phyloP scores from a whole-genome alignment of 352 stramenopile species.

The Pythium apleroticum region DNA sequence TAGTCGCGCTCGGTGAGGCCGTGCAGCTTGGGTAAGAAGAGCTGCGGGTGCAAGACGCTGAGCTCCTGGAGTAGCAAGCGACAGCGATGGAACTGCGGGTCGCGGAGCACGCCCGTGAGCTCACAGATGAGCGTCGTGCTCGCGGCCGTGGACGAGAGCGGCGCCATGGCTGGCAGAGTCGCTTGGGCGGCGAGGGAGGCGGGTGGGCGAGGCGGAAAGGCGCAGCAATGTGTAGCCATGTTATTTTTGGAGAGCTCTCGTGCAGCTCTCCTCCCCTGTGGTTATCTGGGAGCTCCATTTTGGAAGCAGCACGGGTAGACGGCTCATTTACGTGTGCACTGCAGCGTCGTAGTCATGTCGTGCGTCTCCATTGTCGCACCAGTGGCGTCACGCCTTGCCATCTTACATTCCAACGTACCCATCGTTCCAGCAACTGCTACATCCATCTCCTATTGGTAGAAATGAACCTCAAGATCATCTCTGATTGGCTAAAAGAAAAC shows the following conservation, averaged over 20 bases:
- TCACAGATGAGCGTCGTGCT: slow-evolving; percentile 37
- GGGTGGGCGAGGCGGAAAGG: neutral
- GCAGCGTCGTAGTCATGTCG: too few relatives aligned
- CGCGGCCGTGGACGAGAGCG: neutral
- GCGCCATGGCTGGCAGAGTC: neutral
- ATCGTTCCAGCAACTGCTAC: too few relatives aligned
- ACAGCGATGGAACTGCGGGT: slow-evolving; percentile 64
- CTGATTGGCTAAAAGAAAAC: neutral
- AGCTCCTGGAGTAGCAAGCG: slow-evolving; percentile 61
- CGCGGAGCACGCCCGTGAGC: slow-evolving; percentile 53
- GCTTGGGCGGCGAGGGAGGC: neutral
- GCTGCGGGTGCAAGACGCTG: slow-evolving; percentile 41
- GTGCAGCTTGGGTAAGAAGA: slow-evolving; percentile 49
- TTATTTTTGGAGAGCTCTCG: slow-evolving; percentile 3
- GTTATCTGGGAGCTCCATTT: too few relatives aligned
- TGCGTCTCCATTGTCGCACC: too few relatives aligned
- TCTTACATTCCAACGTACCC: too few relatives aligned
- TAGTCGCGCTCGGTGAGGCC: slow-evolving; percentile 59
- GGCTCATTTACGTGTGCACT: too few relatives aligned
- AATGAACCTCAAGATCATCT: neutral
- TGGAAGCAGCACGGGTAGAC: too few relatives aligned
- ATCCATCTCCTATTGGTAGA: too few relatives aligned
- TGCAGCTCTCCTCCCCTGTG: too few relatives aligned
- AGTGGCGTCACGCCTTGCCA: too few relatives aligned
- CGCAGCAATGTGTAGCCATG: neutral